These are phyloP conservation scores for Colletotrichum endophyticum DNA, from an alignment of 2,329 filamentous ascomycete genomes.

Conservation along the genomic window DNA sequence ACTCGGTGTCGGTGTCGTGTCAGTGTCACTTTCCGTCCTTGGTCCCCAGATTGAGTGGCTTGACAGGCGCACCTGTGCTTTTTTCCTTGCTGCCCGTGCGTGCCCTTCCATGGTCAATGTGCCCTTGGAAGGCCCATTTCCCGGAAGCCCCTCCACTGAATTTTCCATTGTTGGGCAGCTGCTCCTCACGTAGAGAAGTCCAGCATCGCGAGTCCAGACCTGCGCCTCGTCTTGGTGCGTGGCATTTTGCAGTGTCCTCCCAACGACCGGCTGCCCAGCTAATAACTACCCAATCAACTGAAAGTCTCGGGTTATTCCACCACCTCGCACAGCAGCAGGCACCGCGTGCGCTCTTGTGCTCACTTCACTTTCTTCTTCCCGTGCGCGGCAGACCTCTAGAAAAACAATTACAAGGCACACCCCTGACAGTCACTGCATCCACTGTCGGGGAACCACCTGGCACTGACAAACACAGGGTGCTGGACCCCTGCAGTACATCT, in stretches of 20 bases:
- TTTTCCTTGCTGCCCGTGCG: not conserved
- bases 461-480: conserved; percentile 1
- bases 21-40: not conserved
- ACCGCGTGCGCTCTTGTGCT: not conserved
- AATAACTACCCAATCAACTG: not conserved
- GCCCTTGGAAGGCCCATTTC: not conserved
- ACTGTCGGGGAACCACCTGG: conserved; percentile 13
- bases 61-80: not conserved
- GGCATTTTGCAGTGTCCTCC: not conserved
- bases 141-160: not conserved
- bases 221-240: not conserved
- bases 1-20: not conserved
- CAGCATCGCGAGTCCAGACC: not conserved
- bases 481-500: conserved; percentile 13
- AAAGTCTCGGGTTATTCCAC: not conserved
- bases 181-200: not conserved
- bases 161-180: not conserved
- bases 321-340: not conserved
- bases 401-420: not conserved
- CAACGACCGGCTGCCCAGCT: not conserved
- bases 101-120: not conserved
- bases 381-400: not conserved
- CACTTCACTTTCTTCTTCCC: not conserved
- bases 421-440: not conserved
- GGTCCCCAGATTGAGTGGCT: not conserved